These are phyloP conservation scores for Capsicum chinense DNA, from an alignment of 257 asterid genomes.

Conservation along the genomic window DNA sequence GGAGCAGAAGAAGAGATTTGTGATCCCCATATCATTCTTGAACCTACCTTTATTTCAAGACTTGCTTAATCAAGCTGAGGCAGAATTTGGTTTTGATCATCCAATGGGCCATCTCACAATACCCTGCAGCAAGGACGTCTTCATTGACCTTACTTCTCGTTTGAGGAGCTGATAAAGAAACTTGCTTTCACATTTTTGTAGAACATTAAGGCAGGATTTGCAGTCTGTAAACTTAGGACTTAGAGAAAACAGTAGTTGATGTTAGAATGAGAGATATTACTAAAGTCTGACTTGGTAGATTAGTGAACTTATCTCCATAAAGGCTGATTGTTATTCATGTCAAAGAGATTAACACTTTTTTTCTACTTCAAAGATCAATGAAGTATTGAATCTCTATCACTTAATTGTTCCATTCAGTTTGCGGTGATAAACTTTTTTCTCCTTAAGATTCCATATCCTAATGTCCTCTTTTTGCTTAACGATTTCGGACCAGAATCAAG, in stretches of 20 bases:
- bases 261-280: too few species aligned
- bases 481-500: background rate
- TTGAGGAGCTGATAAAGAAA: background rate
- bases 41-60: background rate
- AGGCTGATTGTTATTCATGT: background rate
- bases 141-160: slow-evolving; percentile 46
- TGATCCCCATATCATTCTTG: slow-evolving; percentile 34
- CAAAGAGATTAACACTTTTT: background rate
- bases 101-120: slow-evolving; percentile 38
- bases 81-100: slow-evolving; percentile 10
- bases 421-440: background rate
- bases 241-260: background rate
- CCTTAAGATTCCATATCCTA: background rate
- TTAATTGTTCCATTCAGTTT: slow-evolving; percentile 7
- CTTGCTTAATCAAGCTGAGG: slow-evolving; percentile 9
- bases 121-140: slow-evolving; percentile 54
- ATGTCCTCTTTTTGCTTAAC: background rate
- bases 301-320: background rate
- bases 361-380: background rate
- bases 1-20: slow-evolving; percentile 46
- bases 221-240: slow-evolving; percentile 31
- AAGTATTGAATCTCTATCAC: background rate
- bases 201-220: background rate
- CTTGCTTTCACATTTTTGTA: slow-evolving; percentile 7
- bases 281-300: background rate